Evolutionary conservation across 2,329 filamentous ascomycete genomes (phyloP).

Genomic region (Penicillium sp.): DNA sequence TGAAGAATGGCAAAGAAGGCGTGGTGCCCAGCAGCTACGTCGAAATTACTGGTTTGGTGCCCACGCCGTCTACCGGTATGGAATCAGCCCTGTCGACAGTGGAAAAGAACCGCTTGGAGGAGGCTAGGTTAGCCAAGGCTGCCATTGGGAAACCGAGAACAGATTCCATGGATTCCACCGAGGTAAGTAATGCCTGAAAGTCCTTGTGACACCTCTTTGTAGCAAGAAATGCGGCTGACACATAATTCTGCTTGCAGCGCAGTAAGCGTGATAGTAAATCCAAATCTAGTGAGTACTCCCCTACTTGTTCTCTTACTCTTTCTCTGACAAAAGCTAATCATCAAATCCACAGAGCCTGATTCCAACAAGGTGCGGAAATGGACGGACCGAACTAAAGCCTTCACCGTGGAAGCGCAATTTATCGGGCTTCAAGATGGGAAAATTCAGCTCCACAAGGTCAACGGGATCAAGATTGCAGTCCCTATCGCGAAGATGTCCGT

Average conservation of each 20-base stretch:
- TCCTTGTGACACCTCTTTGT: background rate
- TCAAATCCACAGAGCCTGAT: slow-evolving; percentile 67
- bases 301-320: background rate
- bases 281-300: slow-evolving; percentile 69
- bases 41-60: slow-evolving; percentile 71
- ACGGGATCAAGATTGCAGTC: slow-evolving; percentile 97
- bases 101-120: slow-evolving; percentile 74
- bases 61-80: slow-evolving; percentile 52
- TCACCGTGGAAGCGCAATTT: slow-evolving; percentile 96
- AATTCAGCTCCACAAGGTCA: slow-evolving; percentile 95
- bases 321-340: slow-evolving; percentile 1
- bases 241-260: slow-evolving; percentile 62
- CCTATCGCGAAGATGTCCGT: slow-evolving; percentile 93
- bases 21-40: slow-evolving; percentile 97
- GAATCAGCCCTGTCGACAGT: slow-evolving; percentile 65
- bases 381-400: slow-evolving; percentile 93
- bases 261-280: slow-evolving; percentile 66
- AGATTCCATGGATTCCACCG: slow-evolving; percentile 54
- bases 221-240: slow-evolving; percentile 61
- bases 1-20: slow-evolving; percentile 91
- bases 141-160: slow-evolving; percentile 65
- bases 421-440: slow-evolving; percentile 92
- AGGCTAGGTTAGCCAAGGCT: slow-evolving; percentile 78
- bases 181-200: slow-evolving; percentile 67
- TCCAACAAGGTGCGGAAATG: slow-evolving; percentile 78